Evolutionary conservation across 1,284 basidiomycete species (phyloP), one percentile per base, ranked within the genome.

Genomic region (Pseudozyma pruni): DNA sequence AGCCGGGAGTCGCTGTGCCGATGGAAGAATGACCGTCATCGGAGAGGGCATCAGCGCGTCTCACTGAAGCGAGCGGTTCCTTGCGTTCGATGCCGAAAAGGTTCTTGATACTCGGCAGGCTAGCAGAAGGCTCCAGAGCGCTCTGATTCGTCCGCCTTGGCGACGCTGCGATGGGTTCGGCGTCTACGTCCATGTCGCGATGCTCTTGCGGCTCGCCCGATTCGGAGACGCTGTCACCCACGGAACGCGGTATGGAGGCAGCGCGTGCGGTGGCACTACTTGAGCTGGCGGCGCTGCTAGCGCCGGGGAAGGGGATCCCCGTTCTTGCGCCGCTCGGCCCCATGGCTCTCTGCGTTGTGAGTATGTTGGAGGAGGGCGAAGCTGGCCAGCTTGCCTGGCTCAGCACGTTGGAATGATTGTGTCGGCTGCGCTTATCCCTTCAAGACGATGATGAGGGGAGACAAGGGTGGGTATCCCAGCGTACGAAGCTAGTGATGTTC

Each of bases 31-130:
- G 59, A 8, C 43, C 52, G n/a, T 70, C 67, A 23, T 63, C 56
- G 8, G 60, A 52, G 5, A 45, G n/a, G 6, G 34, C 53, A 29
- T 70, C 56, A 19, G 31, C 29, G 9, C 67, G 59, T 27, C 67
- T 51, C 25, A 70, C 60, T 1, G 55, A 59, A 13, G 67, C 55
- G 4, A 70, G 45, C 4, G 67, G 56, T 47, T 70, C 68, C 37
- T 41, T 59, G 19, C 61, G 44, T 38, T 64, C 68, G 19, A 71
- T 48, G 19, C 68, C 68, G 20, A 71, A 71, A 13, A 71, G 47
- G 34, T 71, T 71, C 34, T 71, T 64, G 52, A 71, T 71, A 41
- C 68, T 71, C 11, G 68, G 68, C 14, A 71, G 47, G 32, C 60
- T 70, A 40, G 60, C 53, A 20, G 52, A 51, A 32, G 66, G 40